phyloP scores from a whole-genome alignment of 2,329 filamentous ascomycete genomes.

The Grosmannia clavigera region DNA sequence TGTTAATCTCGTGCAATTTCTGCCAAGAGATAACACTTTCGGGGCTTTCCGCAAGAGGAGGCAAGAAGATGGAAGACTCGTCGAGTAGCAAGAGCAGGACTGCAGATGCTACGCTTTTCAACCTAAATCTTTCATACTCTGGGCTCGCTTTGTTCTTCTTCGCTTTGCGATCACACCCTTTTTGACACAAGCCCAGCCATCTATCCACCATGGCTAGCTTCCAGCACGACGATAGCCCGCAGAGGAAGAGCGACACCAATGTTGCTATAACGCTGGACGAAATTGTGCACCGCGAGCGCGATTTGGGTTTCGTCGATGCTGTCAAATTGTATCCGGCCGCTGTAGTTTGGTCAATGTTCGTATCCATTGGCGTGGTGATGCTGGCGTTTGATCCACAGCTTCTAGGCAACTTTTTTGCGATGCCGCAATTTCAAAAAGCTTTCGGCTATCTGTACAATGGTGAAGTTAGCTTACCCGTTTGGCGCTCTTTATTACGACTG shows the following conservation, averaged over 20 bases:
- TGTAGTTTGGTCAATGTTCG: slow-evolving; percentile 44
- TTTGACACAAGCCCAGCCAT: neutral
- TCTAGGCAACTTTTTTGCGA: slow-evolving; percentile 48
- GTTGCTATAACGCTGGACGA: neutral
- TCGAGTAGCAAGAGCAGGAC: neutral
- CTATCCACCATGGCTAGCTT: neutral
- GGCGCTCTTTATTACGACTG: neutral
- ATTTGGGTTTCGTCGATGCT: slow-evolving; percentile 26
- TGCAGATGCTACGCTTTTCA: neutral
- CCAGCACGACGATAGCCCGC: neutral
- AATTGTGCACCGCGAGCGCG: slow-evolving; percentile 19
- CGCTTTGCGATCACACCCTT: too few species aligned
- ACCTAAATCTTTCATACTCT: neutral
- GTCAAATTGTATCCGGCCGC: slow-evolving; percentile 31
- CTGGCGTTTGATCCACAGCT: slow-evolving; percentile 51
- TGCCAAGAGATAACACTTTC: neutral
- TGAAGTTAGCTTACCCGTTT: slow-evolving; percentile 13
- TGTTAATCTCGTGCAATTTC: neutral
- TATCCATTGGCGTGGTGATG: slow-evolving; percentile 36
- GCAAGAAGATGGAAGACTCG: neutral
- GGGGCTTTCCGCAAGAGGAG: neutral
- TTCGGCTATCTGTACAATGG: slow-evolving; percentile 40
- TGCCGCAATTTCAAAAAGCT: slow-evolving; percentile 42
- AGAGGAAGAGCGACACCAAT: neutral
- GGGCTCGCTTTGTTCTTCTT: neutral